Conservation (phyloP, 129 eudicot genomes). For the Logfia minima region DNA sequence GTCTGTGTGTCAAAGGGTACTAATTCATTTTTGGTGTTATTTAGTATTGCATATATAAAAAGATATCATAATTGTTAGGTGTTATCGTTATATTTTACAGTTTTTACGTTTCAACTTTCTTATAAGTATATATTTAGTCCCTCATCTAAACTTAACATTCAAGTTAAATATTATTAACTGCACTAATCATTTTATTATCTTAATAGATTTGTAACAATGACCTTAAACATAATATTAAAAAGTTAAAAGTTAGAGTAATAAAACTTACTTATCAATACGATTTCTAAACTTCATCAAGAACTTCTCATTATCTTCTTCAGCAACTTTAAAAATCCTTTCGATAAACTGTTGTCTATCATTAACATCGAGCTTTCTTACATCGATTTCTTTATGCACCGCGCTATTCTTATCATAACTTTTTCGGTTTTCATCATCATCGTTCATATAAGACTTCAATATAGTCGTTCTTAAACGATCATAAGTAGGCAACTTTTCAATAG, state of each 20-base stretch:
- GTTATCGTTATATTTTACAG: too few relatives aligned
- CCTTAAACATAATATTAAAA: background rate
- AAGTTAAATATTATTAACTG: too few relatives aligned
- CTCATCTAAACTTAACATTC: too few relatives aligned
- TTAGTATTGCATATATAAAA: too few relatives aligned
- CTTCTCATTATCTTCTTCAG: constrained; percentile 80
- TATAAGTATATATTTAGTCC: too few relatives aligned
- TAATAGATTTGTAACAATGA: too few relatives aligned
- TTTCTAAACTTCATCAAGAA: constrained; percentile 57
- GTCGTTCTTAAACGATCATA: constrained; percentile 53
- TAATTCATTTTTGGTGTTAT: too few relatives aligned
- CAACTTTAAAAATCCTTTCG: constrained; percentile 68
- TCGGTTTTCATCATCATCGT: constrained; percentile 13
- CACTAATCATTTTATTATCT: too few relatives aligned
- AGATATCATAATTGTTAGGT: too few relatives aligned
- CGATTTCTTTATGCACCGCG: constrained; percentile 42
- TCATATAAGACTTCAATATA: constrained; percentile 49
- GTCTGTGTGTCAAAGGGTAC: too few relatives aligned
- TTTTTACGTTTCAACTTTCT: too few relatives aligned
- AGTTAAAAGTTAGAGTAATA: background rate
- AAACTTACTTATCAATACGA: constrained; percentile 70
- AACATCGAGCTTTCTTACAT: constrained; percentile 42
- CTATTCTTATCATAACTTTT: background rate
- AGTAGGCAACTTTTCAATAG: constrained; percentile 52
- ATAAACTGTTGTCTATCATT: constrained; percentile 47